phyloP scores from a whole-genome alignment of 83 land plant genomes.

The Isoetes engelmannii region DNA sequence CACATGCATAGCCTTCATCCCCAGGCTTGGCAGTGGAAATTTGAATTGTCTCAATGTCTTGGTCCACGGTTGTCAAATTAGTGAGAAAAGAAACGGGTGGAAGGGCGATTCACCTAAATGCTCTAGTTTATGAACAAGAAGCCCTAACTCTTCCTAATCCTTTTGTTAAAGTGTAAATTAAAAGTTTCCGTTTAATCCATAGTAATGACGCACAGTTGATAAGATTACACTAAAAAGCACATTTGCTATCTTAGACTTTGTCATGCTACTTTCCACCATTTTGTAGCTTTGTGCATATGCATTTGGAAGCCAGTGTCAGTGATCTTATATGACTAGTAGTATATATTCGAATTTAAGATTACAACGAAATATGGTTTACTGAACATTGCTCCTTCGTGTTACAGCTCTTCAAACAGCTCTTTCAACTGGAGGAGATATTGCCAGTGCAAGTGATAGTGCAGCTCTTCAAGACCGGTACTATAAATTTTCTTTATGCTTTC shows the following conservation, averaged over 20 bases:
- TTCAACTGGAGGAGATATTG: constrained; percentile 26
- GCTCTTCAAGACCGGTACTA: constrained; percentile 28
- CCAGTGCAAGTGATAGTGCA: constrained; percentile 25
- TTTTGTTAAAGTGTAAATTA: too few relatives aligned
- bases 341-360: background rate
- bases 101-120: too few relatives aligned
- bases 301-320: background rate
- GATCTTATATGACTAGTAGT: too few relatives aligned
- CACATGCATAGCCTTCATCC: too few relatives aligned
- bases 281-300: background rate
- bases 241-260: background rate
- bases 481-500: background rate
- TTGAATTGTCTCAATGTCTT: too few relatives aligned
- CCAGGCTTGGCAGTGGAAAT: too few relatives aligned
- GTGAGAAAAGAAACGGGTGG: too few relatives aligned
- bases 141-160: too few relatives aligned
- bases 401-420: constrained; percentile 34
- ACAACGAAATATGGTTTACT: background rate
- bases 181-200: too few relatives aligned
- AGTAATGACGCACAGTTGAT: too few relatives aligned
- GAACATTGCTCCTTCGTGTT: background rate
- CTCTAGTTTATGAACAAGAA: too few relatives aligned
- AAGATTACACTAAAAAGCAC: background rate
- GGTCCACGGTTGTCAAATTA: too few relatives aligned
- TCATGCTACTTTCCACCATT: background rate